Evolutionary conservation across 495 filamentous ascomycete species (phyloP).

Genomic region (Tuber calosporum): DNA sequence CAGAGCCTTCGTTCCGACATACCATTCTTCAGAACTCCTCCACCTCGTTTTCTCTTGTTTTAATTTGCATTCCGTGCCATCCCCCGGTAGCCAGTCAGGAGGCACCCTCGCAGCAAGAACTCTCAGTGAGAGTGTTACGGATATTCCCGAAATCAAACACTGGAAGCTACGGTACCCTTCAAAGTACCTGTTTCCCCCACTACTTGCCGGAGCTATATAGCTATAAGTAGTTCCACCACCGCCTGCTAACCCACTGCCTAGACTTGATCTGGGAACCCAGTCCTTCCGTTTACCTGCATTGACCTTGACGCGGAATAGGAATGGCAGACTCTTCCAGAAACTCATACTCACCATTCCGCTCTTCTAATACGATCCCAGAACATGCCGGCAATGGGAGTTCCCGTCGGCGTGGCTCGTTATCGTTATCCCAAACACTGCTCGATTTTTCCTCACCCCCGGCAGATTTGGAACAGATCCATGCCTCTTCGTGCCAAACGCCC

Average conservation of each 20-base stretch:
- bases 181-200: background rate
- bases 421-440: constrained; percentile 38
- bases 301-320: background rate
- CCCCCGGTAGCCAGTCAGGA: background rate
- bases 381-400: constrained; percentile 20
- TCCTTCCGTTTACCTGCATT: background rate
- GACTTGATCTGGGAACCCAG: background rate
- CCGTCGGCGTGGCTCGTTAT: constrained; percentile 39
- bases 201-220: background rate
- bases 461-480: constrained; percentile 41
- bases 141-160: background rate
- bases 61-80: background rate
- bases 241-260: background rate
- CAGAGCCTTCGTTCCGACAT: background rate
- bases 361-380: constrained; percentile 15
- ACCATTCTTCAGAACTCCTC: background rate
- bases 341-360: background rate
- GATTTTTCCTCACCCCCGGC: constrained; percentile 37
- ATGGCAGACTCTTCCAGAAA: background rate
- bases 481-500: constrained; percentile 39
- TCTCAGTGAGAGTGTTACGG: background rate
- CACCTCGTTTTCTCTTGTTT: background rate
- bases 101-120: background rate
- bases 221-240: background rate
- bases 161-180: background rate